Conservation (phyloP, 139 green algal species). For the Volvox africanus region DNA sequence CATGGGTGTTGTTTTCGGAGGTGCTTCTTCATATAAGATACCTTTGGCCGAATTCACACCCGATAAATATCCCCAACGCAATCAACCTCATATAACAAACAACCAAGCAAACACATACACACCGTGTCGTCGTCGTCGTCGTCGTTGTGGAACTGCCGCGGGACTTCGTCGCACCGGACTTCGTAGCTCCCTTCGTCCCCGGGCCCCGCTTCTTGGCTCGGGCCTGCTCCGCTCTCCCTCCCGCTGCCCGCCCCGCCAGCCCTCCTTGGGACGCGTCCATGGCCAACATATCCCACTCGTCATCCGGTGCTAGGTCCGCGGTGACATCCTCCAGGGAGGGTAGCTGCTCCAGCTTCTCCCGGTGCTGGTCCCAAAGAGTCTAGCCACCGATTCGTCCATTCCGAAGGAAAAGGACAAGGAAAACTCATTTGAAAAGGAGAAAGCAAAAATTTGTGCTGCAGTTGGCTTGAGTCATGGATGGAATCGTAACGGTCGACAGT, state of each 20-base stretch:
- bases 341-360: background rate
- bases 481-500: too few species aligned
- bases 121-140: background rate
- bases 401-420: too few species aligned
- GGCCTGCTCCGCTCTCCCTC: background rate
- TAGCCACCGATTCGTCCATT: background rate
- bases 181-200: background rate
- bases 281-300: background rate
- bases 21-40: background rate
- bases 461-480: too few species aligned
- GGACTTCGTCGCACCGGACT: background rate
- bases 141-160: background rate
- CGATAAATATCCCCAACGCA: background rate
- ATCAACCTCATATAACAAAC: background rate
- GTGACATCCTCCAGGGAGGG: slow-evolving; percentile 17
- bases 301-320: background rate
- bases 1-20: background rate
- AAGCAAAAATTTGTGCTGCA: too few species aligned
- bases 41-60: background rate
- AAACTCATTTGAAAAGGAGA: too few species aligned
- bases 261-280: background rate
- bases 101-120: background rate
- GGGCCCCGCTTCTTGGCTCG: background rate
- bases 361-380: background rate
- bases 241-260: background rate